phyloP scores from a whole-genome alignment of 192 early-diverging fungal genomes.

The Neocallimastix lanati region DNA sequence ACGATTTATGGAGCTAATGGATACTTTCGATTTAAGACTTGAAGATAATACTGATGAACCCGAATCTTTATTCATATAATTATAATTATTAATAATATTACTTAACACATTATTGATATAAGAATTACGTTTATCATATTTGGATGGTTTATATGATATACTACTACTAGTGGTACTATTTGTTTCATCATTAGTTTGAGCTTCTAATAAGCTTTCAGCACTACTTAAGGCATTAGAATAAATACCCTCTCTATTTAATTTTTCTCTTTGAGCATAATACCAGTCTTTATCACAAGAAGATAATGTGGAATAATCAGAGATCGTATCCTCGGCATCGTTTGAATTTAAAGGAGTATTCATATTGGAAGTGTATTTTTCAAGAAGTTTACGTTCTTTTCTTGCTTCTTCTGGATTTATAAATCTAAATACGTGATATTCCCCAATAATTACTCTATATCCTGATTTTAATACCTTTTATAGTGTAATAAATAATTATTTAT shows the following conservation, averaged over 20 bases:
- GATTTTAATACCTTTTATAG: conserved; percentile 27
- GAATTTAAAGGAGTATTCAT: neutral
- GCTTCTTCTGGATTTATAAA: conserved; percentile 71
- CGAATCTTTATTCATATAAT: neutral
- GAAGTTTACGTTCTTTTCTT: conserved; percentile 34
- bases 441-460: conserved; percentile 63
- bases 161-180: neutral
- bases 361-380: neutral
- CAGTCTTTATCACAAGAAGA: neutral
- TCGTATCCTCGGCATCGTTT: neutral
- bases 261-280: conserved; percentile 4
- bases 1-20: neutral
- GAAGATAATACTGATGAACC: neutral
- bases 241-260: conserved; percentile 8
- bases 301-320: neutral
- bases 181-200: neutral
- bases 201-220: conserved; percentile 9
- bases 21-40: neutral
- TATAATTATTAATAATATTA: neutral
- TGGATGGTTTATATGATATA: neutral
- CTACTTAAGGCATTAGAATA: conserved; percentile 15
- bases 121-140: neutral
- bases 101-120: neutral
- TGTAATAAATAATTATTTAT: no score
- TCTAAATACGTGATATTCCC: conserved; percentile 61